Conservation (phyloP, 306 rosid genomes). For the Trifolium fragiferum region DNA sequence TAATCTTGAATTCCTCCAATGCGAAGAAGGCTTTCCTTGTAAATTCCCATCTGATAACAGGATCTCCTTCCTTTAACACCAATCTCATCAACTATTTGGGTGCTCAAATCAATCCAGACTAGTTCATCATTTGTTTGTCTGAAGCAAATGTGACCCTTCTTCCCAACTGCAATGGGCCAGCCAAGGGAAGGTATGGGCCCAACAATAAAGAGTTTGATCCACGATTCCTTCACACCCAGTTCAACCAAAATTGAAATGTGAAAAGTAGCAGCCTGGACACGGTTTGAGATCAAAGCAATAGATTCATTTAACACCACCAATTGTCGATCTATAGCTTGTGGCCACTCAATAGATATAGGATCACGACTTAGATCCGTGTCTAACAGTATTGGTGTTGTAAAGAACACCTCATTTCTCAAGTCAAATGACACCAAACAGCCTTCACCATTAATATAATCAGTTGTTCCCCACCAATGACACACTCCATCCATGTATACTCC, state of each 20-base stretch:
- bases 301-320: not conserved
- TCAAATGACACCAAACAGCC: not conserved
- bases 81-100: not conserved
- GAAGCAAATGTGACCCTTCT: not conserved
- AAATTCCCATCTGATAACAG: not conserved
- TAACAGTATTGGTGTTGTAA: not conserved
- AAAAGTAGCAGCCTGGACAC: not conserved
- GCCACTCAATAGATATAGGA: too few relatives aligned
- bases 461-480: not conserved
- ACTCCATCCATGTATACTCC: not conserved
- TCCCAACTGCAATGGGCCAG: not conserved
- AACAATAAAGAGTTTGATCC: slow-evolving; percentile 4
- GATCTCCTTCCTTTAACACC: not conserved
- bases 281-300: not conserved
- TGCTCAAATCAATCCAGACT: not conserved
- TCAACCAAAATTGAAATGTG: not conserved
- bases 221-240: not conserved
- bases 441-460: too few relatives aligned
- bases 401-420: not conserved
- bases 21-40: not conserved
- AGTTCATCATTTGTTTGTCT: not conserved
- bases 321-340: not conserved
- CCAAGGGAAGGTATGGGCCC: not conserved
- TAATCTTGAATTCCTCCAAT: not conserved
- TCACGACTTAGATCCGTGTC: not conserved